phyloP scores from a whole-genome alignment of 331 rosid genomes.

The Pyrus hybrid region DNA sequence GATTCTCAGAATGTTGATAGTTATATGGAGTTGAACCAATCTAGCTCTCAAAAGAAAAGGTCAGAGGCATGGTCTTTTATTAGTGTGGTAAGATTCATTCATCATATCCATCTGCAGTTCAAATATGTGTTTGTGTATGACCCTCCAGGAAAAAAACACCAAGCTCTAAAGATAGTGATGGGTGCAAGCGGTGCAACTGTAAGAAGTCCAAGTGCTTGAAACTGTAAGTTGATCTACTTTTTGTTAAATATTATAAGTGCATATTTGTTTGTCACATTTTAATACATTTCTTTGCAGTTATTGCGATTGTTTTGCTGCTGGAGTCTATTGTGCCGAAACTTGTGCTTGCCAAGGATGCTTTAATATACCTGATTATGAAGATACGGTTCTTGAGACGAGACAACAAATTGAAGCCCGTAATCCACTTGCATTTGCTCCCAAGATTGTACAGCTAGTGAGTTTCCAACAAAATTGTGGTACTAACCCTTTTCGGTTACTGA shows the following conservation, averaged over 20 bases:
- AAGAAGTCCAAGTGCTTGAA: slow-evolving; percentile 64
- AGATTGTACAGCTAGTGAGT: slow-evolving; percentile 33
- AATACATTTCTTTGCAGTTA: slow-evolving; percentile 36
- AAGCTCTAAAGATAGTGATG: slow-evolving; percentile 18
- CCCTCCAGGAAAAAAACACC: slow-evolving; percentile 44
- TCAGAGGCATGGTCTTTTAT: slow-evolving; percentile 14
- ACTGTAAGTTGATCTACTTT: slow-evolving; percentile 44
- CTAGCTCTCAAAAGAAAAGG: slow-evolving; percentile 46
- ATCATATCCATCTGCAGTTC: neutral
- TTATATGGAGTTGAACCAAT: slow-evolving; percentile 23
- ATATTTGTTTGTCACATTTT: neutral
- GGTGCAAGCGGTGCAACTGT: slow-evolving; percentile 57
- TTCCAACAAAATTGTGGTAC: slow-evolving; percentile 33
- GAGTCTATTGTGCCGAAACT: slow-evolving; percentile 36
- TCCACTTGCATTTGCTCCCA: slow-evolving; percentile 64
- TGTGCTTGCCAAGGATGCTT: slow-evolving; percentile 69
- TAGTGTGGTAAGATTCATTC: neutral
- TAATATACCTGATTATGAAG: slow-evolving; percentile 37
- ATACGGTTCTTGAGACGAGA: slow-evolving; percentile 31
- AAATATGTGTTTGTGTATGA: slow-evolving; percentile 8
- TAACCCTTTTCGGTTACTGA: neutral
- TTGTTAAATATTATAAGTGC: neutral
- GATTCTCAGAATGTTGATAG: slow-evolving; percentile 15
- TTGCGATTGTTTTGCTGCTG: slow-evolving; percentile 70
- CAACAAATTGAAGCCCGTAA: slow-evolving; percentile 44